Base-by-base conservation (phyloP, 1,284 basidiomycete genomes). In the Fomitopsis palustris region DNA sequence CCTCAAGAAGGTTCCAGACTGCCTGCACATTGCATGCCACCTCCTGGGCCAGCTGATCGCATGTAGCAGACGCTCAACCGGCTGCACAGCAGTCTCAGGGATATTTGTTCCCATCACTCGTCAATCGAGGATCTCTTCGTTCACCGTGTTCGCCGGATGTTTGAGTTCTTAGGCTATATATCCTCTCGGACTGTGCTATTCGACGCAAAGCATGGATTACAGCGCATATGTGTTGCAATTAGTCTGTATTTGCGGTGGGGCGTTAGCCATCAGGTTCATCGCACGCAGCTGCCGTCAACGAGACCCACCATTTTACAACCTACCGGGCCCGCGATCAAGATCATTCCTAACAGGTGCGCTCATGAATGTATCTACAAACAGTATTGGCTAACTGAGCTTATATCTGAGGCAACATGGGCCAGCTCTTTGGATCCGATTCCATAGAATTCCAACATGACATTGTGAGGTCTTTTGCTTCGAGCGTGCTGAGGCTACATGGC, bases 401-500 rank as follows among this genome's bases (percentile, higher is more conserved):
- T 43, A 9, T 21, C 33, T 4, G 10, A 55, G 54, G 54, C 10
- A 55, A 55, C 17, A 29, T 55, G 25, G 25, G 23, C 23, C 54
- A 55, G 25, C 47, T 55, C 23, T 55, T 55, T 41, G 21, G 25
- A 29, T 25, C n/a, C 6, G 12, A 37, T 12, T 41, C 39, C 21
- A 35, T 27, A 14, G 52, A 12, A 10, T 58, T 58, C 21, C 52
- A 49, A 12, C 23, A 12, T 9, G 41, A 27, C 9, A 54, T 47
- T 17, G 41, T 45, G 38, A 41, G 10, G 9, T n/a, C 23, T 21
- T 29, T 47, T 37, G 54, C 29, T 41, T 41, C 35, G 4, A 17
- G 25, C n/a, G 37, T 58, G 21, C 27, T 54, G 41, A 58, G 43
- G 23, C 14, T 58, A n/a, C 21, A 54, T 38, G 57, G 57, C 31